A percentile compares a stretch with the other conserved stretches of the same genome.
These are phyloP conservation scores for Chaetomium strumarium DNA, from an alignment of 2,329 filamentous ascomycete genomes.

Conservation along the genomic window DNA sequence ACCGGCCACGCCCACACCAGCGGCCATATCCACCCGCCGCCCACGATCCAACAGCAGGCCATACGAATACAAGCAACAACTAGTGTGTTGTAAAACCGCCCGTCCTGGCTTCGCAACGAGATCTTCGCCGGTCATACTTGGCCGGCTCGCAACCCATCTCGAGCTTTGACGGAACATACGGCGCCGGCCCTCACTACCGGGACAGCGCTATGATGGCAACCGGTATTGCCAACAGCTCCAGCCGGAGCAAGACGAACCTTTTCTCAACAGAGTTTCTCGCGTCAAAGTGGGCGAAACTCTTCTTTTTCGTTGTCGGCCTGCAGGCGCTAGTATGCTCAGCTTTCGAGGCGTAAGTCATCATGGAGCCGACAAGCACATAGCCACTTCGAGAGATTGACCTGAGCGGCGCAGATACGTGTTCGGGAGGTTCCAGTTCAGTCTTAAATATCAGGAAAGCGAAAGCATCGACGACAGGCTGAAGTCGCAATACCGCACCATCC, in stretches of 20 bases:
- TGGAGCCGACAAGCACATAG: neutral
- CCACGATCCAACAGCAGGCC: neutral
- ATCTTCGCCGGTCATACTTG: constrained; percentile 41
- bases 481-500: constrained; percentile 66
- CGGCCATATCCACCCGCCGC: constrained; percentile 2
- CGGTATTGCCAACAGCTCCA: constrained; percentile 29
- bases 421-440: constrained; percentile 68
- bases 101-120: constrained; percentile 42
- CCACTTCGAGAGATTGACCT: constrained; percentile 5
- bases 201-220: constrained; percentile 29
- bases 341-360: constrained; percentile 70
- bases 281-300: constrained; percentile 82
- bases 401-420: constrained; percentile 69
- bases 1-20: constrained; percentile 1
- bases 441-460: constrained; percentile 38
- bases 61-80: constrained; percentile 1
- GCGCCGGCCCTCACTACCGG: constrained; percentile 30
- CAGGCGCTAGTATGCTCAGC: constrained; percentile 77
- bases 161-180: constrained; percentile 29
- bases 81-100: constrained; percentile 26
- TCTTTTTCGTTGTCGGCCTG: constrained; percentile 65
- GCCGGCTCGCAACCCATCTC: constrained; percentile 30
- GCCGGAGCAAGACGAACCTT: constrained; percentile 26
- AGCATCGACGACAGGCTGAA: constrained; percentile 33
- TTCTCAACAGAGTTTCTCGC: constrained; percentile 66